These are phyloP conservation scores for Ophiocordyceps sinensis DNA, from an alignment of 2,329 filamentous ascomycete genomes.

Conservation along the genomic window DNA sequence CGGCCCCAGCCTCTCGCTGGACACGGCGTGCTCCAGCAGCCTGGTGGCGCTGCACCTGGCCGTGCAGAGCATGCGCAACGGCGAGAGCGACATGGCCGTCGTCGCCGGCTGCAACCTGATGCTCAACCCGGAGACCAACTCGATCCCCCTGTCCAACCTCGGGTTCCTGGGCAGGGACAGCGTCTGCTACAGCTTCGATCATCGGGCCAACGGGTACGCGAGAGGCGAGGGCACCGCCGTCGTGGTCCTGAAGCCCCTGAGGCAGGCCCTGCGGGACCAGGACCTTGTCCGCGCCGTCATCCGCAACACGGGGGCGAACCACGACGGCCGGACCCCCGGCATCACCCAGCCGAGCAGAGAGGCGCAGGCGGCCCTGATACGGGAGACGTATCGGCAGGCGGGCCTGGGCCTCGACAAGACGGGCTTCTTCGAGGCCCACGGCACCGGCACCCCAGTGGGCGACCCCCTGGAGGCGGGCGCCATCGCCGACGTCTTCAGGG, in stretches of 20 bases:
- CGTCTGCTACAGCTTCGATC: conserved; percentile 20
- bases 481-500: not conserved
- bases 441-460: conserved; percentile 18
- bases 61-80: not conserved
- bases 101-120: too few relatives aligned
- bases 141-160: not conserved
- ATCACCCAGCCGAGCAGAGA: conserved; percentile 24
- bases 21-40: conserved; percentile 22
- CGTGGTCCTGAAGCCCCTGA: conserved; percentile 24
- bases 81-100: not conserved
- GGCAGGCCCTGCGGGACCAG: too few relatives aligned
- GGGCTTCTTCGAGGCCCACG: conserved; percentile 23
- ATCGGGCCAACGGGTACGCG: conserved; percentile 29
- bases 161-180: conserved; percentile 5
- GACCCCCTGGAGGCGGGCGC: not conserved
- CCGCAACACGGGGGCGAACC: conserved; percentile 11
- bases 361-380: conserved; percentile 7
- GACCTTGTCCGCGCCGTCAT: too few relatives aligned
- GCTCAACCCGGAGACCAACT: not conserved
- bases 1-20: conserved; percentile 20
- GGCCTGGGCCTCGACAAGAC: conserved; percentile 10
- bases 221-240: conserved; percentile 30
- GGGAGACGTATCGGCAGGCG: not conserved
- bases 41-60: conserved; percentile 20
- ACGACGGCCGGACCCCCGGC: conserved; percentile 14